These are phyloP conservation scores for Smithsoniella earleae DNA, from an alignment of 163 green algal genomes.

Conservation along the genomic window DNA sequence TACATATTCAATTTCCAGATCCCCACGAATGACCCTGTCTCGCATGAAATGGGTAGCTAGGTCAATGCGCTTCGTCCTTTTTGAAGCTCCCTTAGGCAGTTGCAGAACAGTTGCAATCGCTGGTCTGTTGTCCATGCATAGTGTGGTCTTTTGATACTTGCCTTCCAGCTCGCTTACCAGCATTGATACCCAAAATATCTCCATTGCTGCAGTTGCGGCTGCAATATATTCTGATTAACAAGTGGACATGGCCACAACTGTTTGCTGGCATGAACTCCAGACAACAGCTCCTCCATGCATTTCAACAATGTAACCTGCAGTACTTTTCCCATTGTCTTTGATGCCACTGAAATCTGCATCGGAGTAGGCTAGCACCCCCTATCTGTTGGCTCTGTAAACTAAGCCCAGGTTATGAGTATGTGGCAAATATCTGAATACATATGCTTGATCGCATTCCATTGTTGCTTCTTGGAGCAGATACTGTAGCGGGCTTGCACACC, in stretches of 20 bases:
- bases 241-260: slow-evolving; percentile 41
- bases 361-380: slow-evolving; percentile 34
- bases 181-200: slow-evolving; percentile 39
- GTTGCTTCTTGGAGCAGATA: slow-evolving; percentile 20
- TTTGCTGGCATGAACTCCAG: slow-evolving; percentile 42
- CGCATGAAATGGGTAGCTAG: slow-evolving; percentile 32
- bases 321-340: slow-evolving; percentile 35
- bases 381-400: neutral
- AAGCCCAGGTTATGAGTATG: slow-evolving; percentile 25
- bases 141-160: neutral
- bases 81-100: neutral
- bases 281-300: slow-evolving; percentile 35
- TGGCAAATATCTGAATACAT: slow-evolving; percentile 37
- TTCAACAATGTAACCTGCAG: slow-evolving; percentile 38
- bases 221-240: slow-evolving; percentile 52
- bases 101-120: slow-evolving; percentile 32
- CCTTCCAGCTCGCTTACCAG: slow-evolving; percentile 35
- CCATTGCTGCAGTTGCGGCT: slow-evolving; percentile 35
- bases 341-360: slow-evolving; percentile 41
- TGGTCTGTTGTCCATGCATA: slow-evolving; percentile 37
- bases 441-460: slow-evolving; percentile 31
- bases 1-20: slow-evolving; percentile 14
- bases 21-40: slow-evolving; percentile 19
- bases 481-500: slow-evolving; percentile 35
- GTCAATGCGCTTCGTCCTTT: slow-evolving; percentile 36